phyloP scores from a whole-genome alignment of 2,329 filamentous ascomycete species.

The Beauveria pseudobassiana region DNA sequence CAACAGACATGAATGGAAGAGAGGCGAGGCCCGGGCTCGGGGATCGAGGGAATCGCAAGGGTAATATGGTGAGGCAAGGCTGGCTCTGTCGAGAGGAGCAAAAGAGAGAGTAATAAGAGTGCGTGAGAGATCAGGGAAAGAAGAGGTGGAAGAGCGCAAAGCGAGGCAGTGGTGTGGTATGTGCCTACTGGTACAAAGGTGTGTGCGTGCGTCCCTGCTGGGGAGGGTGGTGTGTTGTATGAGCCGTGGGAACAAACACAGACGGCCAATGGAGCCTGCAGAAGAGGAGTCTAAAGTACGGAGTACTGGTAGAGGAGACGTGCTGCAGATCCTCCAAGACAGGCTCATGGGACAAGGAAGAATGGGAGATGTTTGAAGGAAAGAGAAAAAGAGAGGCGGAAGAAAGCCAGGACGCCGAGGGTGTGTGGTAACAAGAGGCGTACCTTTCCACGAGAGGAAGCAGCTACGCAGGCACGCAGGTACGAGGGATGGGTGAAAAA shows the following conservation, averaged over 20 bases:
- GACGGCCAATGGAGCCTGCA: not conserved
- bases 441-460: not conserved
- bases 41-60: not conserved
- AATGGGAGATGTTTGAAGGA: not conserved
- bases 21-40: constrained; percentile 9
- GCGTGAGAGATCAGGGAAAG: constrained; percentile 10
- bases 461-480: not conserved
- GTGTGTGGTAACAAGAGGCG: not conserved
- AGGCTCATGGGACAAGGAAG: not conserved
- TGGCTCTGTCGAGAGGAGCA: constrained; percentile 4
- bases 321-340: not conserved
- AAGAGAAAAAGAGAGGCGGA: not conserved
- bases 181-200: not conserved
- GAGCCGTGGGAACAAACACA: constrained; percentile 4
- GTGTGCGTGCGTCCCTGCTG: not conserved
- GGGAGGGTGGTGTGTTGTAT: not conserved
- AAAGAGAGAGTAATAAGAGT: constrained; percentile 10
- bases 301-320: not conserved
- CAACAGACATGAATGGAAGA: constrained; percentile 7
- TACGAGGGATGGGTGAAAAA: not conserved
- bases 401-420: not conserved
- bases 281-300: not conserved
- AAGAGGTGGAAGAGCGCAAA: constrained; percentile 11
- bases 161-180: not conserved
- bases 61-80: constrained; percentile 1